A percentile compares a stretch with the other conserved stretches of the same genome.
Conservation (phyloP, 345 rosid species). For the Euphorbia peplus region DNA sequence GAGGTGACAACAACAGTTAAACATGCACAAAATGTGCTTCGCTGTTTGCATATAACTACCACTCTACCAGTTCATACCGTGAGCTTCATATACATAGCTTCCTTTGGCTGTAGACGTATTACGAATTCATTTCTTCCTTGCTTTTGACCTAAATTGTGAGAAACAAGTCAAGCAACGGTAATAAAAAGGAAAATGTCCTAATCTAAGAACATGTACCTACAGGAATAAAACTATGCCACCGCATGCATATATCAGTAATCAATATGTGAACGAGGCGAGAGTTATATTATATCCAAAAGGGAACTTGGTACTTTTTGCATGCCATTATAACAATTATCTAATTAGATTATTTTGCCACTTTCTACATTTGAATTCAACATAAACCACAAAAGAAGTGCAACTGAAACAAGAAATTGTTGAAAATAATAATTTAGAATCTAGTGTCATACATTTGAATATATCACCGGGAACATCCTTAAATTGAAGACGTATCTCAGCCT, state of each 20-base stretch:
- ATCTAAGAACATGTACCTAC: background rate
- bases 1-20: too few relatives aligned
- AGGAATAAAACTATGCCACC: background rate
- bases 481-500: slow-evolving; percentile 98
- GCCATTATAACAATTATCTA: background rate
- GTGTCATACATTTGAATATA: slow-evolving; percentile 71
- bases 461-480: slow-evolving; percentile 99
- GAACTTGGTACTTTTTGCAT: background rate
- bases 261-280: background rate
- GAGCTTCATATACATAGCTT: slow-evolving; percentile 98
- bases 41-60: background rate
- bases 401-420: background rate
- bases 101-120: slow-evolving; percentile 93
- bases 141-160: slow-evolving; percentile 53
- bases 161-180: slow-evolving; percentile 11
- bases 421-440: slow-evolving; percentile 8
- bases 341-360: background rate
- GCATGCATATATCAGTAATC: background rate
- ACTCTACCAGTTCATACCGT: slow-evolving; percentile 41
- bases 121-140: slow-evolving; percentile 99
- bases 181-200: background rate
- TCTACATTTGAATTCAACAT: slow-evolving; percentile 6
- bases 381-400: slow-evolving; percentile 6
- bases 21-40: background rate
- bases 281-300: background rate